A percentile compares a stretch with the other conserved stretches of the same genome.
Conservation (phyloP, 2,329 filamentous ascomycete species). For the Xylariaceae sp. region DNA sequence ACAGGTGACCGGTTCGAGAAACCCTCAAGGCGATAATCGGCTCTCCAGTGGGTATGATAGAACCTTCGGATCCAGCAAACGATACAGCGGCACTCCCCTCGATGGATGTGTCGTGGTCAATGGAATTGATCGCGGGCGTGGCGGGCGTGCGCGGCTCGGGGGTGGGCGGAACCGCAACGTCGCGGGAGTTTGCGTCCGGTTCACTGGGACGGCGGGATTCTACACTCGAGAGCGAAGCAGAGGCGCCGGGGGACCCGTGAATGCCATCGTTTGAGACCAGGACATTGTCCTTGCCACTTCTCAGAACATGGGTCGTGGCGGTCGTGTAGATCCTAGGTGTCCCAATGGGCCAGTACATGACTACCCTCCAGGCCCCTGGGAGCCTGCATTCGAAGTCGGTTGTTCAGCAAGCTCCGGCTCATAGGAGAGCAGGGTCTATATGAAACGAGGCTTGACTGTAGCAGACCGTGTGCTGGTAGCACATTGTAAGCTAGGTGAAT, state of each 20-base stretch:
- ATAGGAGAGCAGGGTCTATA: background rate
- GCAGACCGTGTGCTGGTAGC: constrained; percentile 17
- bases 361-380: constrained; percentile 28
- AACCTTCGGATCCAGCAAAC: constrained; percentile 27
- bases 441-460: constrained; percentile 1
- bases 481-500: constrained; percentile 3
- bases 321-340: constrained; percentile 79
- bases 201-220: constrained; percentile 29
- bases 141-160: constrained; percentile 47
- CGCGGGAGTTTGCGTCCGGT: constrained; percentile 24
- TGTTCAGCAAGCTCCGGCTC: constrained; percentile 2
- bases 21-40: constrained; percentile 69
- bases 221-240: constrained; percentile 28
- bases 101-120: constrained; percentile 48
- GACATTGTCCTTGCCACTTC: constrained; percentile 40
- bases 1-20: constrained; percentile 73
- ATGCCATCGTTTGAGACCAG: constrained; percentile 59
- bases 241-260: constrained; percentile 33
- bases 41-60: constrained; percentile 48
- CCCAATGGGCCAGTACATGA: constrained; percentile 89
- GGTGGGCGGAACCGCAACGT: constrained; percentile 34
- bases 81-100: constrained; percentile 28
- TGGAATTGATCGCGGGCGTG: constrained; percentile 54
- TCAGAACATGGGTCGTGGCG: constrained; percentile 56
- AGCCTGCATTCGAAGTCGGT: constrained; percentile 31